Evolutionary conservation across 306 rosid genomes (phyloP).

Genomic region (Corylus avellana): DNA sequence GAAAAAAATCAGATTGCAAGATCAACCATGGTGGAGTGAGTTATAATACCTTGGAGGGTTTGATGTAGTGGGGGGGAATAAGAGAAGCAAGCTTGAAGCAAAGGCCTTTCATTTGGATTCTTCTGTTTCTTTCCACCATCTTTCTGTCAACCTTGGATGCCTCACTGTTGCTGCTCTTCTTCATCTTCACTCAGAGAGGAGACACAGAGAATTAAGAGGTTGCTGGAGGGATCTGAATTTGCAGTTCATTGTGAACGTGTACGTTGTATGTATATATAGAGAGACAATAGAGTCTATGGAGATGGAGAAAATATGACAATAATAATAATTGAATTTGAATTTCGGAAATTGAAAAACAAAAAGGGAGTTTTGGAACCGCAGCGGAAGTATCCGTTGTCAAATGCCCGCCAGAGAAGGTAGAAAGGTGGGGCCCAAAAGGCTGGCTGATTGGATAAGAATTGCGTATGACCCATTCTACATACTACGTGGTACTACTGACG

Average conservation of each 20-base stretch:
- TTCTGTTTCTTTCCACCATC: slow-evolving; percentile 65
- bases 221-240: background rate
- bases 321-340: background rate
- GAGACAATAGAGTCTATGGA: background rate
- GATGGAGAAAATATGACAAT: no score
- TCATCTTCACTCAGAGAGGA: slow-evolving; percentile 26
- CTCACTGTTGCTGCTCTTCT: slow-evolving; percentile 6
- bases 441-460: no score
- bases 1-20: background rate
- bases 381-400: background rate
- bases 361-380: background rate
- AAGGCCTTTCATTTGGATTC: slow-evolving; percentile 72
- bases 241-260: background rate
- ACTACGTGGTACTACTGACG: no score
- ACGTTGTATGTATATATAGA: background rate
- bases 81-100: slow-evolving; percentile 61
- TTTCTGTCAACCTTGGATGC: slow-evolving; percentile 59
- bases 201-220: background rate
- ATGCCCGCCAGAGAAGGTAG: background rate
- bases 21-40: background rate
- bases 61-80: slow-evolving; percentile 48
- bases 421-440: no score
- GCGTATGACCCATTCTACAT: no score
- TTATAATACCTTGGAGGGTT: slow-evolving; percentile 42
- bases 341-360: background rate